Base-by-base conservation (phyloP, 371 early-diverging fungal genomes). In the Mortierella sp. region DNA sequence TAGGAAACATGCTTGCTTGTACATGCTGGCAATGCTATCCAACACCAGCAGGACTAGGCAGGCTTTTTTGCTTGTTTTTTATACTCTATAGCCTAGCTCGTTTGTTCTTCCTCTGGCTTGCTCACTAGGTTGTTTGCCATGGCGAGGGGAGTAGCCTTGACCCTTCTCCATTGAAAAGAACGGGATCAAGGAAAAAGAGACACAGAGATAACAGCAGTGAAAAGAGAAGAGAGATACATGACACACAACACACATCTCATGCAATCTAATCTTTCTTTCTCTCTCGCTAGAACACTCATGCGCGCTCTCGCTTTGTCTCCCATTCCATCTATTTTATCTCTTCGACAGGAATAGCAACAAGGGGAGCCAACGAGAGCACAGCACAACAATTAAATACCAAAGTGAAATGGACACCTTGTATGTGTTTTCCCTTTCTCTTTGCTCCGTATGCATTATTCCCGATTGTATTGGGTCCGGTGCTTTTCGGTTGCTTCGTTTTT, bases 231-330 rank as follows among this genome's bases (percentile, higher is more conserved):
- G 43, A 28, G 14, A 16, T 31, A 16, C 11, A 57, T 28, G 28
- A 28, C 19, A 31, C 61, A 70, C 1, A 70, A 70, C 70, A 70
- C n/a, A 44, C 70, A 48, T 48, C 70, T 70, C 28, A 48, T 48
- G 46, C 70, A 70, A 64, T 64, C 64, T 64, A 37, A 64, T 64
- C 64, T 64, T 16, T 64, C 21, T 59, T 31, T 59, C 31, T 59
- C 59, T 5, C 13, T 59, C 28, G 6, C 1, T 28, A 5, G 14
- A 10, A 16, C 14, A 59, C 14, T 5, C 14, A 3, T 59, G 59
- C 31, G 59, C 59, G 13, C 31, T 31, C 31, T 59, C 16, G n/a
- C 31, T 31, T 1, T 16, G 31, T 59, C 59, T 55, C n/a, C 16
- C 31, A 2, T 3, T 59, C 59, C 28, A 31, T 59, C 59, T 31